Evolutionary conservation across 2,329 filamentous ascomycete genomes (phyloP).

Genomic region (Penicillium sp.): DNA sequence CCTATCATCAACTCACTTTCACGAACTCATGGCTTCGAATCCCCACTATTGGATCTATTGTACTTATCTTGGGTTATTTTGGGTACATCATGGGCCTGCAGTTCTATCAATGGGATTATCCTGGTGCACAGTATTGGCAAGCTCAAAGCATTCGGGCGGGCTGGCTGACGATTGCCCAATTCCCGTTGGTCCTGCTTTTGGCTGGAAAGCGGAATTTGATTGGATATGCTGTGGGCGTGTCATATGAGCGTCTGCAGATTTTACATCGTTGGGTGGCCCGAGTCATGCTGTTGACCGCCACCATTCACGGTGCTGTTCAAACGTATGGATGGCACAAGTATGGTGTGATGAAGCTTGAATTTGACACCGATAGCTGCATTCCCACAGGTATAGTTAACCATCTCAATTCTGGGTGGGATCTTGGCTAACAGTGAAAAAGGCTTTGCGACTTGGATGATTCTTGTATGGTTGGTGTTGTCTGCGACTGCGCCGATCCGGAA

Average conservation of each 20-base stretch:
- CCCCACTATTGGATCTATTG: slow-evolving; percentile 8
- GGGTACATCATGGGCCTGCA: slow-evolving; percentile 5
- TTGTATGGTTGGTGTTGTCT: slow-evolving; percentile 8
- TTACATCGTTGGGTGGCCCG: slow-evolving; percentile 39
- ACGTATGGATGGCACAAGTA: slow-evolving; percentile 8
- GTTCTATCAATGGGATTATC: slow-evolving; percentile 4
- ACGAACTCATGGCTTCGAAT: slow-evolving; percentile 22
- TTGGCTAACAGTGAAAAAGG: neutral
- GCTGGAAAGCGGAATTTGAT: slow-evolving; percentile 42
- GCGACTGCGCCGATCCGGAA: slow-evolving; percentile 7
- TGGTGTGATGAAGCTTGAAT: slow-evolving; percentile 4
- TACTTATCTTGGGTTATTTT: slow-evolving; percentile 4
- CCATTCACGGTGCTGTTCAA: slow-evolving; percentile 23
- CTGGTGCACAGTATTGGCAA: slow-evolving; percentile 5
- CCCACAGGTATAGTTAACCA: neutral
- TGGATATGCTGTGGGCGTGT: slow-evolving; percentile 28
- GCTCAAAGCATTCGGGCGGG: slow-evolving; percentile 30
- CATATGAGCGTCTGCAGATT: slow-evolving; percentile 36
- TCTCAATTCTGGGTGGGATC: neutral
- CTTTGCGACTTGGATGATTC: slow-evolving; percentile 9
- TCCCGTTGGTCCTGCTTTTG: slow-evolving; percentile 40
- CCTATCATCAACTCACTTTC: slow-evolving; percentile 35
- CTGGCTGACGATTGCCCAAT: slow-evolving; percentile 38
- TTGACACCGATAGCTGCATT: slow-evolving; percentile 10
- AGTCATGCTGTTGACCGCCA: slow-evolving; percentile 28